These are phyloP conservation scores for Erythrophleum ivorense DNA, from an alignment of 331 rosid genomes.

Conservation along the genomic window DNA sequence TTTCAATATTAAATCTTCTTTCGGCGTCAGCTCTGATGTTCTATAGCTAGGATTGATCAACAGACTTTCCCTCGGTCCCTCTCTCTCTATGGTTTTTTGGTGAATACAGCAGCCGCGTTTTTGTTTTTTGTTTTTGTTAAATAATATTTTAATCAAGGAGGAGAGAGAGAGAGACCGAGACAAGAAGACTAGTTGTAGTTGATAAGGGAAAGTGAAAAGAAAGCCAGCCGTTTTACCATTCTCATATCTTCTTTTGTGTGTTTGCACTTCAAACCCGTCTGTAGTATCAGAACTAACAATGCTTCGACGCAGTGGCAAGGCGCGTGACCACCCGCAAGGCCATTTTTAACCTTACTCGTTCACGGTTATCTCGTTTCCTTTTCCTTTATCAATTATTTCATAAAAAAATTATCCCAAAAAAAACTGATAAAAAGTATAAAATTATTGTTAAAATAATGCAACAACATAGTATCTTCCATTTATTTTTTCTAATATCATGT, in stretches of 20 bases:
- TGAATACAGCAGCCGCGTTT: slow-evolving; percentile 68
- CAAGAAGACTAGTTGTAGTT: slow-evolving; percentile 18
- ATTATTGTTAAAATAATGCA: too few relatives aligned
- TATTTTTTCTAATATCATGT: too few relatives aligned
- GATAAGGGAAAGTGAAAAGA: slow-evolving; percentile 33
- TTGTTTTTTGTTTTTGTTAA: slow-evolving; percentile 22
- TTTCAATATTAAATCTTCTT: slow-evolving; percentile 28
- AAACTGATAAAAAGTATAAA: too few relatives aligned
- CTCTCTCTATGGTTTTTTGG: slow-evolving; percentile 59
- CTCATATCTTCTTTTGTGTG: slow-evolving; percentile 16
- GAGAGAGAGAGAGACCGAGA: slow-evolving; percentile 28
- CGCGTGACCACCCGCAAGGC: not conserved
- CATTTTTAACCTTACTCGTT: not conserved
- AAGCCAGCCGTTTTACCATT: slow-evolving; percentile 38
- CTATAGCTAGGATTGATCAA: slow-evolving; percentile 55
- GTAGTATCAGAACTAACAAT: too few relatives aligned
- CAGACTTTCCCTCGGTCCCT: slow-evolving; percentile 42
- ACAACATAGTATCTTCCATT: too few relatives aligned
- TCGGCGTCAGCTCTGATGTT: slow-evolving; percentile 29
- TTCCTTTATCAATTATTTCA: too few relatives aligned
- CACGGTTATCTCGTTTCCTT: too few relatives aligned
- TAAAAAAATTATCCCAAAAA: too few relatives aligned
- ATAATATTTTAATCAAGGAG: slow-evolving; percentile 33
- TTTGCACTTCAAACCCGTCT: slow-evolving; percentile 22
- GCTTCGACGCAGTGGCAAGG: not conserved